Evolutionary conservation across 2,329 filamentous ascomycete genomes (phyloP), one percentile per base, ranked within the genome.

Genomic region (Penicillium thymicola): DNA sequence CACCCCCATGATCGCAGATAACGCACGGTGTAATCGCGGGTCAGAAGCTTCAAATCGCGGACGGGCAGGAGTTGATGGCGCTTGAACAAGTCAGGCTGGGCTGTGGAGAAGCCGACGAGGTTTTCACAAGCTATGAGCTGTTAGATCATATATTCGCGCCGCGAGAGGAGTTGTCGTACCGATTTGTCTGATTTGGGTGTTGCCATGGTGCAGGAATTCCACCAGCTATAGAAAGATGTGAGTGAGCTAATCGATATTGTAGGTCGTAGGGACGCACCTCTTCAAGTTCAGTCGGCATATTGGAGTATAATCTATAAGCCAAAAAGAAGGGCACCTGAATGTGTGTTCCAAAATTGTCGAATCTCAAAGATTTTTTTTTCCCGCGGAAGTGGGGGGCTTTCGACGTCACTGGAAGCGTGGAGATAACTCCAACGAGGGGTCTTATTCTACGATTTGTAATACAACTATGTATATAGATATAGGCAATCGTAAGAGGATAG

Each of bases 161-260:
- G 32, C 18, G 38, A 21, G 25, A 37, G 30, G 7, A n/a, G 48
- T 32, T 45, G 16, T 13, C 54, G 45, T 78, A 89, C 87, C 87
- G 64, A 93, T 82, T 72, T 90, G 86, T 66, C 94, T 86, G 62
- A 97, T 91, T 72, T 96, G 89, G 41, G 91, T 90, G 72, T 95
- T 96, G 58, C 90, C 90, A 77, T 96, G 89, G 75, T 90, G 89
- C 58, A 97, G 89, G 76, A 97, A 97, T 72, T 92, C 91, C 59
- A 97, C 91, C 38, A 48, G 37, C n/a, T 66, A 43, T 54, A 41
- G 41, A 34, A 7, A 46, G 21, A 41, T 37, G 41, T 49, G 14
- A 49, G 37, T 23, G 34, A 56, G 40, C 8, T 18, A 13, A 27
- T 46, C 13, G 5, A 37, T 38, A n/a, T 40, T 18, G 25, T 34